Base-by-base conservation (phyloP, 352 stramenopile genomes). In the Globisporangium lucens region DNA sequence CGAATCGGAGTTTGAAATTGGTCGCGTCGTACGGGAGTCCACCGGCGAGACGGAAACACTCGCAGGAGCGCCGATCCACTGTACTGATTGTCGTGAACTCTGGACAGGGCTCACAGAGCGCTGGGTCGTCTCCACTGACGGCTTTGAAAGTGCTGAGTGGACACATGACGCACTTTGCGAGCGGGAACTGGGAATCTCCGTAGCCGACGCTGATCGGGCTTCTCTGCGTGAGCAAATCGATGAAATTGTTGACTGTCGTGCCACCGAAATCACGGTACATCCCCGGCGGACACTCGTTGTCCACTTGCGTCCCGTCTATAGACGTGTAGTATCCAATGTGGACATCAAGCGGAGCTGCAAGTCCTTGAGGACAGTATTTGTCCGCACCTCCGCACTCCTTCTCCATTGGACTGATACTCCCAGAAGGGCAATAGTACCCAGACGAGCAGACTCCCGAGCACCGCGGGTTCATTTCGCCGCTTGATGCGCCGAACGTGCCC, bases 111-210 rank as follows among this genome's bases (percentile, higher is more conserved):
- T 69, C 17, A 41, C 85, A 95, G 0, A 91, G 70, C n/a, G 61
- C 58, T 0, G 69, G 27, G 35, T 75, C 75, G 57, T 95, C 82
- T 5, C 85, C 84, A 0, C 71, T 51, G 2, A 38, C 56, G 10
- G 65, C 33, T 63, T 97, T 97, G 72, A 93, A 96, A 0, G 81
- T 94, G 5, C 85, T 83, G 0, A 73, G 35, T 2, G 88, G 88
- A 63, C 88, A 97, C 20, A 67, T 22, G 15, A 83, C 67, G 43
- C 89, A 97, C 36, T 71, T 22, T 0, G 80, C 83, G 17, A 90
- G 80, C 41, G 78, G 82, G 52, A 76, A 93, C 2, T 70, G 68
- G 17, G 63, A 58, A 56, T 90, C 85, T 13, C 85, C 78, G 53
- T 91, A 91, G 67, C 78, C 82, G 30, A 93, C 83, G 41, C 61